Evolutionary conservation across 1,284 basidiomycete genomes (phyloP), one percentile per base, ranked within the genome.

Genomic region (Ceratobasidium sp.): DNA sequence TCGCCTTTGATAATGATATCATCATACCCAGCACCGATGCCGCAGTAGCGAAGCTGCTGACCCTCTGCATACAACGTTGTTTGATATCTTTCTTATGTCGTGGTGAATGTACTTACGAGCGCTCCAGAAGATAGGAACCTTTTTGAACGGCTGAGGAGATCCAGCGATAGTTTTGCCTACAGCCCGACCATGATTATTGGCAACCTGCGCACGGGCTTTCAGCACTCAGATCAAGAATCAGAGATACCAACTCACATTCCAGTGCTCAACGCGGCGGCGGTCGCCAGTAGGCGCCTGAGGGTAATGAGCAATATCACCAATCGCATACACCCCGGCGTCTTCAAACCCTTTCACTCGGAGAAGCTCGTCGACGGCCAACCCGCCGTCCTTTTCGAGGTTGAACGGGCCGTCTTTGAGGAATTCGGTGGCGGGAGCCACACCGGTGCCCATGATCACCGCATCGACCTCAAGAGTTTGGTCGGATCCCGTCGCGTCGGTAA

Each of bases 301-400:
- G 77, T 92, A 94, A 65, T 87, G 83, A 0, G 94, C 94, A 75
- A 97, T 95, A 79, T 97, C 94, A 84, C 94, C 95, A 69, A 96
- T 87, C 4, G 95, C 95, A 77, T 87, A 98, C 5, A 97, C 86
- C 73, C 88, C 80, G 12, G 77, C 77, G 74, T 83, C 75, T 71
- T 85, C 76, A 69, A 77, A 17, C 75, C 86, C 79, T 77, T 86
- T 82, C 20, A 97, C 90, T 55, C 85, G 83, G 58, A 97, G 79
- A 73, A 86, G 87, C 75, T 92, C 86, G 77, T 97, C 92, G 20
- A 96, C 94, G 25, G 83, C 84, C 71, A 98, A 82, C 34, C 91
- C 90, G 20, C 92, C 92, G 74, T 94, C 92, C 75, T 85, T 87
- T 79, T 94, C 90, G 2, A 94, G 78, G 67, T 76, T 74, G 75